phyloP scores from a whole-genome alignment of 169 alveolate genomes.

The Eimeria sp. region DNA sequence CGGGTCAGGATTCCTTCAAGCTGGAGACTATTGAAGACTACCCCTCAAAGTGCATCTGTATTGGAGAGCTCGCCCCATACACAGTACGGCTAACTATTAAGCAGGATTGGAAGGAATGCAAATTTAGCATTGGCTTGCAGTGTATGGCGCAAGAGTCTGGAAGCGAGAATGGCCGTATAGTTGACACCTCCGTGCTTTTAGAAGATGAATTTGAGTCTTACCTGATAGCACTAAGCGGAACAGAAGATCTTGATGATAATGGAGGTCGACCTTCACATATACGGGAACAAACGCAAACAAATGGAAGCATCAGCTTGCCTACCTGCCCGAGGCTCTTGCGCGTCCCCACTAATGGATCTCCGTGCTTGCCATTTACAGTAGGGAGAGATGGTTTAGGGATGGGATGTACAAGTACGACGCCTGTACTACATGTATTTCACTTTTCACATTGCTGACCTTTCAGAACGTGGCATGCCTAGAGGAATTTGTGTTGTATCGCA shows the following conservation, averaged over 20 bases:
- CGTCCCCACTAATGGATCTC: constrained; percentile 47
- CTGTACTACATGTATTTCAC: not conserved
- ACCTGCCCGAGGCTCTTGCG: constrained; percentile 43
- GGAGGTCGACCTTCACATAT: too few relatives aligned
- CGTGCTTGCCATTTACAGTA: constrained; percentile 44
- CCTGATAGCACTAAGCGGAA: not conserved
- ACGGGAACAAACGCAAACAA: not conserved
- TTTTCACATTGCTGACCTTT: not conserved
- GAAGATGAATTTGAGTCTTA: constrained; percentile 67
- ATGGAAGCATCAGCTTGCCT: constrained; percentile 3
- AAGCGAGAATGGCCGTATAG: constrained; percentile 36
- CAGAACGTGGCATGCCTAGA: not conserved
- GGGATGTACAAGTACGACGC: constrained; percentile 4
- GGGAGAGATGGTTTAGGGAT: not conserved
- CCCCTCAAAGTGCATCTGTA: constrained; percentile 46
- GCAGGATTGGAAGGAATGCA: constrained; percentile 50
- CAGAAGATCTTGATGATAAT: not conserved
- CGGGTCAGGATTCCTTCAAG: constrained; percentile 43
- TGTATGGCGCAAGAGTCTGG: constrained; percentile 63
- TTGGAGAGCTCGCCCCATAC: constrained; percentile 75
- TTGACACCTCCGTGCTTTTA: constrained; percentile 20
- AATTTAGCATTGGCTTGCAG: constrained; percentile 43
- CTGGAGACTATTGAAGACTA: constrained; percentile 10
- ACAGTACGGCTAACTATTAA: constrained; percentile 36
- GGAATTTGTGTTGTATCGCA: not conserved